Evolutionary conservation across 495 filamentous ascomycete species (phyloP), one percentile per base, ranked within the genome.

Genomic region (Lophiostoma macrostomum): DNA sequence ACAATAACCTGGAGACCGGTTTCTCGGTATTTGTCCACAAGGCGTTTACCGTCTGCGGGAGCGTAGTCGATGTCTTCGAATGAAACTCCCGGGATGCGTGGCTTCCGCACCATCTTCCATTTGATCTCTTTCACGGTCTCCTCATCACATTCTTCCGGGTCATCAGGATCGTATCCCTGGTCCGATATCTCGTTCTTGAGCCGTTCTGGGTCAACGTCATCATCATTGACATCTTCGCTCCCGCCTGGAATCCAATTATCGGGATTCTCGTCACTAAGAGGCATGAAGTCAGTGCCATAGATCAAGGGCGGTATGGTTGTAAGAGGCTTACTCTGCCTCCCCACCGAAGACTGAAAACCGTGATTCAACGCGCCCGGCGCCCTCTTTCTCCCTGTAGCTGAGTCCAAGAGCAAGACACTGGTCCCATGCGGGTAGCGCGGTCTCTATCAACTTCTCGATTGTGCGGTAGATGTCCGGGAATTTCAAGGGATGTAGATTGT

Each of bases 1-100:
- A 84, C 76, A 48, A 86, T 82, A 4, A 86, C 69, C 52, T 86
- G 83, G 0, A 86, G 55, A 0, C 75, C 76, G 0, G 56, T 23
- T 12, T 68, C 41, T n/a, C 19, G 6, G 18, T 41, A 56, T 19
- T 25, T 39, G 0, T 56, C 41, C 11, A 20, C 25, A 12, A 61
- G 47, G 24, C 44, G 31, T 23, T 37, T 27, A 16, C 32, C 22
- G 5, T 24, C 18, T 22, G 16, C 43, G 11, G 51, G 43, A 7
- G 20, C 25, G 24, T 55, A 61, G 12, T 61, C 44, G 18, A 56
- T 31, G 31, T 30, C 30, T 41, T 61, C 44, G 28, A 53, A 39
- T 4, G 37, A 12, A 36, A 46, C 30, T 16, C 56, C 52, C 13
- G 46, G 52, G 18, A 56, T 56, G 0, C 3, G 19, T 40, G 58